Evolutionary conservation across 179 eudicot genomes (phyloP), one percentile per base, ranked within the genome.

Genomic region (Vitellaria paradoxa): DNA sequence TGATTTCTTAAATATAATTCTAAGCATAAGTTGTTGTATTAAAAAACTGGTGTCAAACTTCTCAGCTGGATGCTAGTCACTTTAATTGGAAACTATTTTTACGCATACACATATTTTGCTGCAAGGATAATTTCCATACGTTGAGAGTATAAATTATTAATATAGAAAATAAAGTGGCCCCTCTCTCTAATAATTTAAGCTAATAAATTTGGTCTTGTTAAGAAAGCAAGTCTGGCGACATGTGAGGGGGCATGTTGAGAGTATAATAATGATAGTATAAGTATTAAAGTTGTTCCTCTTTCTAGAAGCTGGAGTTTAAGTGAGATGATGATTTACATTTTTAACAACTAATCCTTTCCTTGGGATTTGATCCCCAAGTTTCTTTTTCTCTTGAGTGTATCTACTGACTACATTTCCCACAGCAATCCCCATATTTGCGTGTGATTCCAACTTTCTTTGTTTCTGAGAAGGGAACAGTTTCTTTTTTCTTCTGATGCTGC

Each of bases 391-490:
- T 49, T 47, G 71, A 30, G 37, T 30, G 37, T 60, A 24, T 74
- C 67, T 69, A 61, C 64, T 61, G 30, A 21, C 21, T 67, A 12
- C 17, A 56, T 67, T 24, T 20, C 73, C 73, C 55, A 3, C 17
- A 42, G 12, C 18, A 17, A 30, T 71, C 26, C 15, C 56, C 55
- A 30, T 55, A 52, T 61, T 50, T 76, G 73, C 50, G 66, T 77
- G 82, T 88, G 86, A 88, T 89, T 79, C 88, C 72, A 87, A 73
- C 79, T 78, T 78, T 56, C 74, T 76, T 82, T 88, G 75, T 86
- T 88, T 83, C 79, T 88, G 90, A 86, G 95, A 95, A 91, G 99
- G 95, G 89, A 83, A 84, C 99, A 96, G 99, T 96, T 93, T 85
- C 93, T 96, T 79, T 93, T 96, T 85, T 89, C 99, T 83, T 88